A percentile compares a stretch with the other conserved stretches of the same genome.
Evolutionary conservation across 2,329 filamentous ascomycete genomes (phyloP).

Genomic region (Phialophora expanda): DNA sequence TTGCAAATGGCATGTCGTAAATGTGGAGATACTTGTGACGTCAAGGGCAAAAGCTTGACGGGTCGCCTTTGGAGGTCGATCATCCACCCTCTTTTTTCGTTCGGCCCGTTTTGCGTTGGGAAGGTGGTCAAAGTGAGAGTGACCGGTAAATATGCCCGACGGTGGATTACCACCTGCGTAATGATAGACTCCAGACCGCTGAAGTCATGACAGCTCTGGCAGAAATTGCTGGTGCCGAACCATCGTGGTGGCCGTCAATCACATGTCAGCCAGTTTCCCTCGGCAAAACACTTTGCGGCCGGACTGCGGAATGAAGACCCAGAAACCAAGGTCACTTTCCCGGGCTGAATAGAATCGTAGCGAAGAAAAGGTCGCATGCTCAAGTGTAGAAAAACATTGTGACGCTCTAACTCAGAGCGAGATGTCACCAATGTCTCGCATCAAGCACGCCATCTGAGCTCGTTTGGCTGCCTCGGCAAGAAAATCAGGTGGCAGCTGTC

Average conservation of each 20-base stretch:
- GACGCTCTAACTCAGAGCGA: constrained; percentile 52
- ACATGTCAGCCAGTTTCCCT: constrained; percentile 23
- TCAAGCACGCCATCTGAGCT: constrained; percentile 86
- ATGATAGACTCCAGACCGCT: constrained; percentile 10
- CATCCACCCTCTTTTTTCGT: neutral
- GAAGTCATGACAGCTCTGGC: neutral
- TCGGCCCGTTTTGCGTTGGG: constrained; percentile 8
- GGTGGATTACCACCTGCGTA: neutral
- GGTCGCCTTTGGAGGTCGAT: neutral
- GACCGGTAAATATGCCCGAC: neutral
- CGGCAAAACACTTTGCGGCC: constrained; percentile 13
- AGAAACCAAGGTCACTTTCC: constrained; percentile 1
- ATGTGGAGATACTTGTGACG: constrained; percentile 20
- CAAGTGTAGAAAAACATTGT: neutral
- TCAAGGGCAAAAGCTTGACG: constrained; percentile 8
- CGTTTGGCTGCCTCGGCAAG: constrained; percentile 92
- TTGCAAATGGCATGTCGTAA: neutral
- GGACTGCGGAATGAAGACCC: neutral
- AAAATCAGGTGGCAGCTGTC: constrained; percentile 76
- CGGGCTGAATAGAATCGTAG: neutral
- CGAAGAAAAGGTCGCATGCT: neutral
- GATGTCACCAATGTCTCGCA: constrained; percentile 81
- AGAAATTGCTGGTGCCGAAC: constrained; percentile 1
- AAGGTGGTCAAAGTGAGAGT: constrained; percentile 4
- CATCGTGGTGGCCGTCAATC: constrained; percentile 12